phyloP scores from a whole-genome alignment of 106 monocot genomes.

The Gastrodia elata region DNA sequence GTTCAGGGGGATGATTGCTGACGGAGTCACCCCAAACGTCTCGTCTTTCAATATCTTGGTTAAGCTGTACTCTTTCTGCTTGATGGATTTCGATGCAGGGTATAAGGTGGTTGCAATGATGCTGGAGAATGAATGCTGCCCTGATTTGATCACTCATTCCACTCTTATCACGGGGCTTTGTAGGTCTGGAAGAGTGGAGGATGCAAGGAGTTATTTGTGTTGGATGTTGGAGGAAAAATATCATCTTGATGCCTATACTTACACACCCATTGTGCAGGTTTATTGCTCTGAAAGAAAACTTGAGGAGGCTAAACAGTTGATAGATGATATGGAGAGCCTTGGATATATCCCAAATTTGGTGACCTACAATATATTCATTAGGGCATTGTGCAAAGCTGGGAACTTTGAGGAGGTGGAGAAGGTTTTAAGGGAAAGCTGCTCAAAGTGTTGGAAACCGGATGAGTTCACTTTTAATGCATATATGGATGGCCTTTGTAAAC shows the following conservation, averaged over 20 bases:
- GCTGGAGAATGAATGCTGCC: conserved; percentile 18
- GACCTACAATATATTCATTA: conserved; percentile 48
- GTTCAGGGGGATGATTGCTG: conserved; percentile 36
- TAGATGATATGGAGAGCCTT: conserved; percentile 30
- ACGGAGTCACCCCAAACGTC: conserved; percentile 22
- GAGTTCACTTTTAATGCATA: conserved; percentile 46
- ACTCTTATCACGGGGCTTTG: conserved; percentile 44
- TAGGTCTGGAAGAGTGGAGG: conserved; percentile 22
- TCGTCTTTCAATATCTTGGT: conserved; percentile 40
- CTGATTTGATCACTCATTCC: conserved; percentile 41
- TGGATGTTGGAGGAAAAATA: conserved; percentile 32
- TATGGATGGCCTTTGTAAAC: conserved; percentile 52
- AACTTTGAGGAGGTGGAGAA: conserved; percentile 38
- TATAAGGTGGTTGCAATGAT: conserved; percentile 23
- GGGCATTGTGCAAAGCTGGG: conserved; percentile 27
- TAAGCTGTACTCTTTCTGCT: conserved; percentile 32
- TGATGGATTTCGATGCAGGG: conserved; percentile 23
- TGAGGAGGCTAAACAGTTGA: conserved; percentile 29
- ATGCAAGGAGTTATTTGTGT: conserved; percentile 35
- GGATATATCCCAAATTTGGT: conserved; percentile 31
- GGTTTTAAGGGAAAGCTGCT: conserved; percentile 23
- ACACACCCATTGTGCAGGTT: conserved; percentile 41
- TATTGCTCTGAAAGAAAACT: conserved; percentile 30
- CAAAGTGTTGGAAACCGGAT: conserved; percentile 42
- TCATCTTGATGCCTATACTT: conserved; percentile 25